Evolutionary conservation across 75 land plant species (phyloP), one percentile per base, ranked within the genome.

Genomic region (Adiantum capillusveneris): DNA sequence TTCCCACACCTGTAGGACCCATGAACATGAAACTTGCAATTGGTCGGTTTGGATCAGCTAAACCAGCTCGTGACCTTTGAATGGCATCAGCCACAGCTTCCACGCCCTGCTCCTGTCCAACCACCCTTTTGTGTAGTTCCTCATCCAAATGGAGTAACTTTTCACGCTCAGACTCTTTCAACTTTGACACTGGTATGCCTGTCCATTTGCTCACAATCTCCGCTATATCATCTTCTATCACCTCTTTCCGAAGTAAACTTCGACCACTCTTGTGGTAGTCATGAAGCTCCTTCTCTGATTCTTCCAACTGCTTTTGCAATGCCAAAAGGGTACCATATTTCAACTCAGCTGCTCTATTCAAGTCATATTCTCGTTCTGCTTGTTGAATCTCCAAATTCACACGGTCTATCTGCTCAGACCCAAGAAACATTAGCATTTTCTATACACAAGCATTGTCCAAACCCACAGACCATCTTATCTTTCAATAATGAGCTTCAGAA

Each of bases 1-100:
- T 86, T 0, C 90, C 90, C n/a, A 86, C 90, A 56, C 90, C 90
- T 37, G 86, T 86, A 16, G 90, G 90, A 56, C 91, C 90, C 72
- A 84, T 83, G 53, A 86, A 86, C 78, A 86, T 86, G 63, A 83
- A 80, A 28, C 76, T 75, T 17, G 83, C 79, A 17, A 68, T 79
- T 5, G 85, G 85, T 0, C 79, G 72, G 29, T 79, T 65, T 0
- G 85, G 82, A 31, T 73, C 75, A 19, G 76, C 62, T 0, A 82
- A 50, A 0, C 82, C 85, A 13, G 76, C 84, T 46, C 84, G 69
- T 0, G 84, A 84, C 13, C 81, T 53, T 18, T 69, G 70, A 24
- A 84, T 75, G 12, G 81, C 84, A 58, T 77, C 75, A 19, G 75
- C 81, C 11, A 84, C 84, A 16, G 78, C 68, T 27, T 67, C 59